Percentiles rank a stretch among this genome's conserved stretches.
phyloP scores from a whole-genome alignment of 1,284 basidiomycete species.

The Pholiota adiposa region DNA sequence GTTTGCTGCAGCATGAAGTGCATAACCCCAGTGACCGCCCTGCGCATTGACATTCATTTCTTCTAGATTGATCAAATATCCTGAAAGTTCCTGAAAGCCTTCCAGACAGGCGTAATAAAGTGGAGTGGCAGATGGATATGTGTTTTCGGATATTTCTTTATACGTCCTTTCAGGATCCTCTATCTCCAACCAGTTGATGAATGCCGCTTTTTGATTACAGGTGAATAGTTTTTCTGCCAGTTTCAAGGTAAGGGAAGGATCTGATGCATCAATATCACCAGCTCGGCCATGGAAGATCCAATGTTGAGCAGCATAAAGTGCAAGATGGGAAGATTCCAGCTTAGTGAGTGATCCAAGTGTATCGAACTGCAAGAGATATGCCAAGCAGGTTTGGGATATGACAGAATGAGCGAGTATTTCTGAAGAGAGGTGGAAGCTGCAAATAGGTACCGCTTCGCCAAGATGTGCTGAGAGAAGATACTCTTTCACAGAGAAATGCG shows the following conservation, averaged over 20 bases:
- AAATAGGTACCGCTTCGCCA: neutral
- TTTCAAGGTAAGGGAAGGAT: neutral
- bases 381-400: neutral
- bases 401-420: neutral
- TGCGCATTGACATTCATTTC: neutral
- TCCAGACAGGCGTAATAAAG: neutral
- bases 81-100: neutral
- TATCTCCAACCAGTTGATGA: neutral
- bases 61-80: neutral
- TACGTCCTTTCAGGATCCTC: neutral
- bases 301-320: neutral
- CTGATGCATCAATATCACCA: neutral
- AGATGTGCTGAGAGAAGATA: neutral
- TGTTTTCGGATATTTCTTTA: neutral
- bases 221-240: neutral
- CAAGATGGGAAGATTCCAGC: neutral
- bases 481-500: slow-evolving; percentile 8
- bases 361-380: neutral
- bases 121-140: neutral
- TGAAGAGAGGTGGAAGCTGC: neutral
- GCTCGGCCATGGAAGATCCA: neutral
- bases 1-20: neutral
- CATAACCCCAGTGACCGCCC: neutral
- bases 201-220: neutral
- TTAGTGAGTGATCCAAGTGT: neutral